phyloP scores from a whole-genome alignment of 176 grass and related monocot genomes.

The Tuctoria greenei region DNA sequence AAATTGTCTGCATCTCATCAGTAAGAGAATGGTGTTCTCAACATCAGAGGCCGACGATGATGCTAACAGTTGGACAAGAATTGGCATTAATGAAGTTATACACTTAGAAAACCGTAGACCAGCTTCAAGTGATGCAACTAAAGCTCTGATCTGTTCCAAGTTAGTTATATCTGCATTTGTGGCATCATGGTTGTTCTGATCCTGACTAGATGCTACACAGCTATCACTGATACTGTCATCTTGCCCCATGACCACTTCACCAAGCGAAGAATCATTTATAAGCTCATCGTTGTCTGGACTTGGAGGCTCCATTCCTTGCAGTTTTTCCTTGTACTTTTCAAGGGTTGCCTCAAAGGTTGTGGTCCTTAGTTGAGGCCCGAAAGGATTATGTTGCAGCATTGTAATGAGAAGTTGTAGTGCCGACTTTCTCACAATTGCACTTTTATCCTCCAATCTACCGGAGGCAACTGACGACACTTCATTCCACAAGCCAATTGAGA shows the following conservation, averaged over 20 bases:
- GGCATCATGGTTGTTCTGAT: conserved; percentile 54
- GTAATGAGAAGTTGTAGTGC: conserved; percentile 83
- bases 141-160: conserved; percentile 88
- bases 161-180: conserved; percentile 70
- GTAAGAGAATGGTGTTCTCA: conserved; percentile 83
- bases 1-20: conserved; percentile 98
- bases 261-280: conserved; percentile 27
- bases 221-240: conserved; percentile 87
- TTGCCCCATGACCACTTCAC: conserved; percentile 48
- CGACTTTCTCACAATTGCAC: conserved; percentile 94
- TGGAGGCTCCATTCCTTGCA: conserved; percentile 63
- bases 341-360: conserved; percentile 79
- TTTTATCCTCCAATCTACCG: conserved; percentile 93
- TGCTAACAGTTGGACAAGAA: conserved; percentile 77
- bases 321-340: conserved; percentile 82
- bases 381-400: conserved; percentile 95
- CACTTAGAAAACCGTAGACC: conserved; percentile 78
- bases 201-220: conserved; percentile 69
- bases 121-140: conserved; percentile 95
- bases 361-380: conserved; percentile 79
- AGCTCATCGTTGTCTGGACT: conserved; percentile 34
- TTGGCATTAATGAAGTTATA: conserved; percentile 85
- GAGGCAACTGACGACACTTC: conserved; percentile 80
- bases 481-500: conserved; percentile 98
- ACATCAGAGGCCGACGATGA: conserved; percentile 94